Percentiles rank a stretch among this genome's conserved stretches.
Evolutionary conservation across 371 early-diverging fungal species (phyloP).

Genomic region (Mortierella sp.): DNA sequence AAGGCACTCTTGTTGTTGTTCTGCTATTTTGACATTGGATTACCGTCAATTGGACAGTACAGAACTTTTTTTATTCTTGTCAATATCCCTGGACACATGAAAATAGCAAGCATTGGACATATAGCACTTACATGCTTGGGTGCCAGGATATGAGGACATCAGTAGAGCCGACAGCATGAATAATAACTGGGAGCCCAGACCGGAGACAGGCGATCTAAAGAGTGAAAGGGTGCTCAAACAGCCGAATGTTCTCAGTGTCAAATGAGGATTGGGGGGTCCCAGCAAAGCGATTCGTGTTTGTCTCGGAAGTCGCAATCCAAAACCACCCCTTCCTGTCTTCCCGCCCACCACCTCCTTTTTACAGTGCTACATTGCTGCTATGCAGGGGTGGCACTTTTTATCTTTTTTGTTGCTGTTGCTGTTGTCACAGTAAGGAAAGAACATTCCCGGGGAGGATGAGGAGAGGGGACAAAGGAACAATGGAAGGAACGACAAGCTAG

Average conservation of each 20-base stretch:
- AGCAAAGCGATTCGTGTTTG: constrained; percentile 15
- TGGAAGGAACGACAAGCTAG: background rate
- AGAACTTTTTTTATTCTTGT: background rate
- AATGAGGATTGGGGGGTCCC: background rate
- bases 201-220: background rate
- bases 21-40: background rate
- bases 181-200: background rate
- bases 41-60: background rate
- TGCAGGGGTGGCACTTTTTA: background rate
- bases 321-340: background rate
- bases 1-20: background rate
- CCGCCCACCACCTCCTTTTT: constrained; percentile 5
- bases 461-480: background rate
- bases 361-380: background rate
- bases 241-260: background rate
- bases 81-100: background rate
- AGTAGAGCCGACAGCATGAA: background rate
- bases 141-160: background rate
- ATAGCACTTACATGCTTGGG: background rate
- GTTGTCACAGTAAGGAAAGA: constrained; percentile 4
- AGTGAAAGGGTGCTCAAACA: background rate
- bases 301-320: constrained; percentile 13
- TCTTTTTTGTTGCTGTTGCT: background rate
- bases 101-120: background rate
- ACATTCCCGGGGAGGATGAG: background rate